Base-by-base conservation (phyloP, 352 stramenopile genomes). In the Pythium rishiriense region DNA sequence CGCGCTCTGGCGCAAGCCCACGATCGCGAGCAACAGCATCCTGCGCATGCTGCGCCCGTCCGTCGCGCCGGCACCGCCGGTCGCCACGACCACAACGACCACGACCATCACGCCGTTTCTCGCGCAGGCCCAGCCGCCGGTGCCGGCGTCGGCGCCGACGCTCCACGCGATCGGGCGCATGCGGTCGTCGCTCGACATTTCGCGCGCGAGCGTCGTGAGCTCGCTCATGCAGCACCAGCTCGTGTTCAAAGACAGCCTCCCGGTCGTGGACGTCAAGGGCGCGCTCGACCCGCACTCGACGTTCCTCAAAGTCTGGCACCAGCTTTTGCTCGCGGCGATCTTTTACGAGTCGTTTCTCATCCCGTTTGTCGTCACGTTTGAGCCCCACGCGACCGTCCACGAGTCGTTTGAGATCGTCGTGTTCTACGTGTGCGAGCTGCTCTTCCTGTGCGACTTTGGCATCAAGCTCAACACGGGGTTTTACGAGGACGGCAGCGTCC, bases 381-480 rank as follows among this genome's bases (percentile, higher is more conserved):
- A 76, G 43, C 64, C 70, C 0, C 8, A 62, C 10, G 46, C 46
- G 3, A 3, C 37, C 3, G 35, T 78, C 0, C 0, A 11, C 0
- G 29, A 64, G 5, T 64, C 53, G 25, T 22, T 58, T 17, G 57
- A 69, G 24, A 55, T 48, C 0, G 26, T 71, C 33, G 29, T 74
- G 1, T 80, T 90, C 14, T 84, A 85, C 60, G 22, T 51, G 3
- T 58, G 53, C 24, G 80, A 88, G 43, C 5, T 68, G 5, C 61
- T 91, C 37, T 88, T 91, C 29, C 42, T 68, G 9, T n/a, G 72
- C 17, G 79, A 90, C 37, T 78, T 89, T 25, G 79, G 70, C 22
- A 75, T 90, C 14, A 77, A 81, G 45, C 33, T 86, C 5, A 83
- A 82, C 64, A 90, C 78, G 0, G 72, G 76, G 0, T 87, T 69